Base-by-base conservation (phyloP, 768 basidiomycete genomes). In the Hemileccinum rubropunctum region DNA sequence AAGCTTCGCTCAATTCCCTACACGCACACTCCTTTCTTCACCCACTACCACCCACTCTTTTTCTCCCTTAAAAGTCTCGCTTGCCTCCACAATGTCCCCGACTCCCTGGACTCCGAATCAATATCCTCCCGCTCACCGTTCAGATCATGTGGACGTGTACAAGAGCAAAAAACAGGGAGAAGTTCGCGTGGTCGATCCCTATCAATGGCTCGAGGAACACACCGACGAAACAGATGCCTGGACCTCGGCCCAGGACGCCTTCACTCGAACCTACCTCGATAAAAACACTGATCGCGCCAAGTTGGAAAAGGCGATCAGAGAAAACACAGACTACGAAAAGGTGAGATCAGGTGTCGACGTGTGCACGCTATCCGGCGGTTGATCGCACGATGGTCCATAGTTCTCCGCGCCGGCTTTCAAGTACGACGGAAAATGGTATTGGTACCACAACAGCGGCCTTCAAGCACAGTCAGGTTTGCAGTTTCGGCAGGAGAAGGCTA, bases 371-470 rank as follows among this genome's bases (percentile, higher is more conserved):
- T 48, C 33, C 17, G 27, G 14, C 28, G 12, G 26, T 41, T 53
- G 43, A 58, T 43, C 32, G 34, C 34, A 44, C 0, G 6, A 47
- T 39, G 47, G 43, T 44, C 17, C 17, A 34, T 63, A 88, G 85
- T 87, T 88, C 63, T 80, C 78, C 18, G 70, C 81, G 0, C 90
- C 89, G 0, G 56, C 62, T 8, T 64, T 86, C 45, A 78, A 80
- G 52, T 73, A 82, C 13, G 87, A 91, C 58, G 78, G 76, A 14
- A 78, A 77, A 42, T 92, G 87, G 84, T 93, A 92, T 59, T 89
- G 88, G 86, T 79, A 77, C 59, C 79, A 84, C 60, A 91, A 92
- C 68, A 82, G 79, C 45, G 90, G 89, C 27, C 76, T 91, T 23
- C 83, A 89, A 54, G 74, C 84, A 1, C 88, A 90, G 61, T 73